Percentiles rank a stretch among this genome's conserved stretches.
phyloP scores from a whole-genome alignment of 768 basidiomycete genomes.

The Boletus reticulatus region DNA sequence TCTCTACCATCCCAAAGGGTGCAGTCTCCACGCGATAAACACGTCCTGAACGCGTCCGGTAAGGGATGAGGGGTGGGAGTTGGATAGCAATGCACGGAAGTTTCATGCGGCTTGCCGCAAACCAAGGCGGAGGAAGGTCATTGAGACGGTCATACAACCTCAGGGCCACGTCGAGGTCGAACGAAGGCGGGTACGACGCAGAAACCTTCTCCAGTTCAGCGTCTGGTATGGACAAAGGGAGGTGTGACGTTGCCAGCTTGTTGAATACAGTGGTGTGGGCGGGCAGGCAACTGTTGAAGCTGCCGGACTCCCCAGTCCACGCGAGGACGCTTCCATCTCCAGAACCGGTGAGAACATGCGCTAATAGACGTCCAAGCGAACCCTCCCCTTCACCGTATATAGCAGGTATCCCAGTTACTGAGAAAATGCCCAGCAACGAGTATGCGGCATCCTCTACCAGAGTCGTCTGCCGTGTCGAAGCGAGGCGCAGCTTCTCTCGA shows the following conservation, averaged over 20 bases:
- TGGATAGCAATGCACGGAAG: slow-evolving; percentile 2
- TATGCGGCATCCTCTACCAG: neutral
- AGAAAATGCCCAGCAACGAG: neutral
- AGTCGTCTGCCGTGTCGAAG: neutral
- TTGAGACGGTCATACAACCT: neutral
- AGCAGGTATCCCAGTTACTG: neutral
- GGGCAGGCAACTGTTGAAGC: neutral
- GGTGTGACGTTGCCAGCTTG: neutral
- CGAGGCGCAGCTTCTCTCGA: neutral
- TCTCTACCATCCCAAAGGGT: neutral
- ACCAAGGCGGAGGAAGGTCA: neutral
- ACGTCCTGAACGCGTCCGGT: neutral
- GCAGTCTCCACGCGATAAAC: neutral
- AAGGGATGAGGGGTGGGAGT: neutral
- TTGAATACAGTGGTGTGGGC: neutral
- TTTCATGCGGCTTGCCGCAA: neutral
- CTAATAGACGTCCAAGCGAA: neutral
- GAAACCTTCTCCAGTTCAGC: neutral
- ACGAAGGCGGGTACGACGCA: neutral
- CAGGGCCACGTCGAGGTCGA: neutral
- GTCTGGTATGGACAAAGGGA: neutral
- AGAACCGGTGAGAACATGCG: neutral
- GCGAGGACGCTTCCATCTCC: neutral
- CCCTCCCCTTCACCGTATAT: neutral
- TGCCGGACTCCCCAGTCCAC: neutral